Conservation (phyloP, 208 protist species). For the Wallacemonas rigidus region DNA sequence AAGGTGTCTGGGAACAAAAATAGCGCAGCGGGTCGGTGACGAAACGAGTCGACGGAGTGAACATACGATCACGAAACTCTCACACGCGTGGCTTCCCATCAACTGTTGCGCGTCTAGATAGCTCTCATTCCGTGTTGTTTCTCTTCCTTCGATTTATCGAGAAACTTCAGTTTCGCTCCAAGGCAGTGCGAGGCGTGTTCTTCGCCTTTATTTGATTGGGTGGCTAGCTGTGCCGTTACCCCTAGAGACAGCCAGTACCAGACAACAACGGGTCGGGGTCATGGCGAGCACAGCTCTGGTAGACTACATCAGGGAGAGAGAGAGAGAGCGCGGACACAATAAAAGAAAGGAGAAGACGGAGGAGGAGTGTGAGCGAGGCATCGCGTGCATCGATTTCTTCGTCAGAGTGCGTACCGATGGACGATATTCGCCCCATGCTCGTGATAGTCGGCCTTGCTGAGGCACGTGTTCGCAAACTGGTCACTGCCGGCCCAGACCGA, state of each 20-base stretch:
- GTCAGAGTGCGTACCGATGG: constrained; percentile 63
- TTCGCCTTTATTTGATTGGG: no score
- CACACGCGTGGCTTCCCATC: no score
- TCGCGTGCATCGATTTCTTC: not conserved
- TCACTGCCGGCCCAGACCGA: constrained; percentile 77
- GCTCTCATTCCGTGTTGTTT: no score
- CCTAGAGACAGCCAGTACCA: not conserved
- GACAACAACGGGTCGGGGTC: not conserved
- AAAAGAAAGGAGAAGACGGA: constrained; percentile 10
- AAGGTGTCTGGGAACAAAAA: no score
- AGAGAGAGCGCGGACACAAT: not conserved
- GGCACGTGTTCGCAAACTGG: constrained; percentile 69
- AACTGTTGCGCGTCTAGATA: no score
- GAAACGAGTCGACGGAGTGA: no score
- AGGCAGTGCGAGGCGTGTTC: no score
- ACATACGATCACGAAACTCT: no score
- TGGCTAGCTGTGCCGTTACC: no score
- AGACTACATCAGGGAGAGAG: constrained; percentile 6
- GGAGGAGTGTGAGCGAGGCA: not conserved
- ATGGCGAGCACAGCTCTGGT: not conserved
- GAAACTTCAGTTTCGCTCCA: no score
- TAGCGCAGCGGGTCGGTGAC: no score
- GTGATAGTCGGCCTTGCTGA: constrained; percentile 83
- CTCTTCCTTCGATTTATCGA: no score
- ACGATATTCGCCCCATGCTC: constrained; percentile 70